A percentile compares a stretch with the other conserved stretches of the same genome.
These are phyloP conservation scores for Aeminium ludgeri DNA, from an alignment of 495 filamentous ascomycete species.

Conservation along the genomic window DNA sequence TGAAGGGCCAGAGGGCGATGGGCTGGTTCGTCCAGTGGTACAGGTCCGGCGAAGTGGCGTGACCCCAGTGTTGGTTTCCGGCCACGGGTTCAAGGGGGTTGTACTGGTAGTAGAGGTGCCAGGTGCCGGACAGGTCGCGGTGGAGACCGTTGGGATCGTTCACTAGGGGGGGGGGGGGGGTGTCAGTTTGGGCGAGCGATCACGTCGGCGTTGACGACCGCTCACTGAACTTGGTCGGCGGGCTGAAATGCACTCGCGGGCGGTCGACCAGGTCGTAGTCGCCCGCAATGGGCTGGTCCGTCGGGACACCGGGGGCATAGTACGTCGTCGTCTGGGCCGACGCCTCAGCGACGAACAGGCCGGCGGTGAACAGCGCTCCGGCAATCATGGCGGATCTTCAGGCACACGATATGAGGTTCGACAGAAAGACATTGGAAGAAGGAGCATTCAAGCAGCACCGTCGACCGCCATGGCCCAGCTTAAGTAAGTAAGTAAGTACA, in stretches of 20 bases:
- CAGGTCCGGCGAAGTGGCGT: slow-evolving; percentile 8
- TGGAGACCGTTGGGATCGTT: slow-evolving; percentile 46
- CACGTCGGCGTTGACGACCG: no score
- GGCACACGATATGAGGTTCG: no score
- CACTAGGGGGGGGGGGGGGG: slow-evolving; percentile 26
- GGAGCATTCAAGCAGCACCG: no score
- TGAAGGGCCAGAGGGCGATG: slow-evolving; percentile 33
- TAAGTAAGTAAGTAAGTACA: no score
- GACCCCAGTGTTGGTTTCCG: slow-evolving; percentile 35
- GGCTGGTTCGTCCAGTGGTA: slow-evolving; percentile 36
- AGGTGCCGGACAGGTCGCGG: slow-evolving; percentile 30
- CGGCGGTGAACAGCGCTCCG: no score
- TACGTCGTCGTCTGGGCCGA: slow-evolving; percentile 9
- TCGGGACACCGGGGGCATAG: slow-evolving; percentile 23
- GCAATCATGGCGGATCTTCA: no score
- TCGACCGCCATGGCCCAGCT: no score
- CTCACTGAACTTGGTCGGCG: slow-evolving; percentile 27
- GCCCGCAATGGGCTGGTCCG: slow-evolving; percentile 23
- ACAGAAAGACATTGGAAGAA: no score
- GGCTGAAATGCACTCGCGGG: slow-evolving; percentile 39
- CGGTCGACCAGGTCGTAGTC: slow-evolving; percentile 31
- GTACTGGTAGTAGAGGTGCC: slow-evolving; percentile 40
- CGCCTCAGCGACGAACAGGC: background rate
- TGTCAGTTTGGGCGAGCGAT: no score
- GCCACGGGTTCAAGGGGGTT: slow-evolving; percentile 32